phyloP scores from a whole-genome alignment of 2,329 filamentous ascomycete species.

The Grosmannia huntii region DNA sequence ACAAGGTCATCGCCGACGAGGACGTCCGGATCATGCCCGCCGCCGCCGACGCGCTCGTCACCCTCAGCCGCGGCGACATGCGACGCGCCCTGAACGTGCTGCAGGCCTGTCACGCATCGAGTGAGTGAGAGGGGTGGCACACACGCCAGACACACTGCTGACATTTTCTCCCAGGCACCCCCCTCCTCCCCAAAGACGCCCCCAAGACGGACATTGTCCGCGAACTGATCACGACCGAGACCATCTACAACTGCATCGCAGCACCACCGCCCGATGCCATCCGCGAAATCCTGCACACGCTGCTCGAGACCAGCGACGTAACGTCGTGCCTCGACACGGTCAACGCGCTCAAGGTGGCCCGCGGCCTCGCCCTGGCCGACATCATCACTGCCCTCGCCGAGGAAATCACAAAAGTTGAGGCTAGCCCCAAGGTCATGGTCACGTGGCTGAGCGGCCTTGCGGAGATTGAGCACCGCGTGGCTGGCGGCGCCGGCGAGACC shows the following conservation, averaged over 20 bases:
- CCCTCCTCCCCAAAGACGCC: conserved; percentile 46
- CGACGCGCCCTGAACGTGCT: conserved; percentile 85
- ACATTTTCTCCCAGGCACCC: conserved; percentile 29
- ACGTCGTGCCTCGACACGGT: conserved; percentile 80
- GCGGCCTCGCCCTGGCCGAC: conserved; percentile 83
- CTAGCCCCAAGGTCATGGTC: conserved; percentile 75
- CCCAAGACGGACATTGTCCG: conserved; percentile 41
- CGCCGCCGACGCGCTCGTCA: conserved; percentile 72
- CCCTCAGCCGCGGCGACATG: conserved; percentile 91
- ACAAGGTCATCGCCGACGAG: conserved; percentile 82
- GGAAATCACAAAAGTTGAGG: conserved; percentile 70
- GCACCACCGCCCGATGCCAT: conserved; percentile 87
- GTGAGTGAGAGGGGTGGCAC: conserved; percentile 18
- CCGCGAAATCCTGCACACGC: conserved; percentile 66
- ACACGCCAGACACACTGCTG: background rate
- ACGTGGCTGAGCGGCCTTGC: conserved; percentile 85
- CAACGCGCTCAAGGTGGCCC: conserved; percentile 71
- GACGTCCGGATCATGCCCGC: conserved; percentile 69
- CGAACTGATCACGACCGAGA: conserved; percentile 74
- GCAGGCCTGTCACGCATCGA: conserved; percentile 91
- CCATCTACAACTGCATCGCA: conserved; percentile 95
- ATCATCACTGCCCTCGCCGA: conserved; percentile 81
- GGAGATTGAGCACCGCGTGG: conserved; percentile 83
- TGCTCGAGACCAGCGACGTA: conserved; percentile 76
- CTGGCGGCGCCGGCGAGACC: conserved; percentile 72